phyloP scores from a whole-genome alignment of 2,329 filamentous ascomycete genomes.

The Drechslerella dactyloides region DNA sequence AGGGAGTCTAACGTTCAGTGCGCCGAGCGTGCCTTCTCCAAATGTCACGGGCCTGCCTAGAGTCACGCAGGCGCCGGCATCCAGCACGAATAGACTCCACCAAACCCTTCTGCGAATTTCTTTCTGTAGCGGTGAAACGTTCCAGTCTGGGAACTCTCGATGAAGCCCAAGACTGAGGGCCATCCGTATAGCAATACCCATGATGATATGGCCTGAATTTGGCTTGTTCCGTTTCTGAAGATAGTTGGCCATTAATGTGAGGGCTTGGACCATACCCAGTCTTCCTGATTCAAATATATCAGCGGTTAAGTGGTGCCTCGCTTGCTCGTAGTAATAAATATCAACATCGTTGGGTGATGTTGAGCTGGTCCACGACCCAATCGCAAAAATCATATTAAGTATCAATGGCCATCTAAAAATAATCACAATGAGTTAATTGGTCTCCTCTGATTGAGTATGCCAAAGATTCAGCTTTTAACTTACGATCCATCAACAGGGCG shows the following conservation, averaged over 20 bases:
- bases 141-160: slow-evolving; percentile 59
- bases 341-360: slow-evolving; percentile 51
- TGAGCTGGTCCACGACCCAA: slow-evolving; percentile 58
- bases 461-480: no score
- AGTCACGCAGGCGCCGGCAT: slow-evolving; percentile 61
- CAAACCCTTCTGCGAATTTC: slow-evolving; percentile 58
- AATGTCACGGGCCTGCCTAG: slow-evolving; percentile 61
- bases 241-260: slow-evolving; percentile 60
- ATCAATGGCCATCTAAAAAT: slow-evolving; percentile 57
- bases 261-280: slow-evolving; percentile 56
- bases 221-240: slow-evolving; percentile 63
- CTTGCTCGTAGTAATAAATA: slow-evolving; percentile 47
- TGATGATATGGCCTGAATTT: slow-evolving; percentile 64
- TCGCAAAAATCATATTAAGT: slow-evolving; percentile 57
- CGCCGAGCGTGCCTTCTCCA: slow-evolving; percentile 58
- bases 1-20: slow-evolving; percentile 59
- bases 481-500: slow-evolving; percentile 54
- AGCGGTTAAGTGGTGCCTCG: slow-evolving; percentile 44
- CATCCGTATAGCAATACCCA: slow-evolving; percentile 63
- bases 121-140: slow-evolving; percentile 56
- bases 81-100: slow-evolving; percentile 60
- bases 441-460: not conserved
- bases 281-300: slow-evolving; percentile 55
- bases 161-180: slow-evolving; percentile 63
- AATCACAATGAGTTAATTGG: slow-evolving; percentile 4